These are phyloP conservation scores for Sporothrix pseudoabietina DNA, from an alignment of 2,329 filamentous ascomycete species.

Conservation along the genomic window DNA sequence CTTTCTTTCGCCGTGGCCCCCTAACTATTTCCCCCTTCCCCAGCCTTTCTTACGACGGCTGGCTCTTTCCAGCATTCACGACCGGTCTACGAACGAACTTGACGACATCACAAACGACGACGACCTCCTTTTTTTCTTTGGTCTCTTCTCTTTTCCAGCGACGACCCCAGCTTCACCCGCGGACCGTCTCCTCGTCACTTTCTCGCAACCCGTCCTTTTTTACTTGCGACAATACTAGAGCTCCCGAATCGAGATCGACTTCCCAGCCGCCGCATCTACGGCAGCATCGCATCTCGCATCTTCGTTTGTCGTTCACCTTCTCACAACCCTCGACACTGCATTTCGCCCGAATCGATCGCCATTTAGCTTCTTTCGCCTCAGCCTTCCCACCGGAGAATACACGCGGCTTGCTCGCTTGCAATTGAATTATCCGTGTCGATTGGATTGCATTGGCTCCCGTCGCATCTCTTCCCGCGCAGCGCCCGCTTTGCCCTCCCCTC, in stretches of 20 bases:
- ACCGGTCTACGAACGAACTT: background rate
- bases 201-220: background rate
- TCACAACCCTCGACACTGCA: background rate
- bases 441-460: constrained; percentile 23
- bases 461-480: constrained; percentile 17
- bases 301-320: constrained; percentile 8
- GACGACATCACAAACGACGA: constrained; percentile 10
- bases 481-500: constrained; percentile 3
- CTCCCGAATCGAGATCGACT: constrained; percentile 6
- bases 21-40: constrained; percentile 15
- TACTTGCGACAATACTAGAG: background rate
- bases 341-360: background rate
- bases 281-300: constrained; percentile 14
- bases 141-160: background rate
- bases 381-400: constrained; percentile 6
- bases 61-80: constrained; percentile 13
- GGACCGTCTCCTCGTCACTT: background rate
- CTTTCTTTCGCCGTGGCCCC: background rate
- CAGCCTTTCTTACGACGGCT: constrained; percentile 29
- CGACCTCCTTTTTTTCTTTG: background rate
- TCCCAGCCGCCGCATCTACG: constrained; percentile 2
- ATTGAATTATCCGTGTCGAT: constrained; percentile 12
- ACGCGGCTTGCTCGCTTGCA: constrained; percentile 18
- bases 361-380: background rate
- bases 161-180: background rate